Evolutionary conservation across 179 eudicot genomes (phyloP).

Genomic region (Vitellaria paradoxa): DNA sequence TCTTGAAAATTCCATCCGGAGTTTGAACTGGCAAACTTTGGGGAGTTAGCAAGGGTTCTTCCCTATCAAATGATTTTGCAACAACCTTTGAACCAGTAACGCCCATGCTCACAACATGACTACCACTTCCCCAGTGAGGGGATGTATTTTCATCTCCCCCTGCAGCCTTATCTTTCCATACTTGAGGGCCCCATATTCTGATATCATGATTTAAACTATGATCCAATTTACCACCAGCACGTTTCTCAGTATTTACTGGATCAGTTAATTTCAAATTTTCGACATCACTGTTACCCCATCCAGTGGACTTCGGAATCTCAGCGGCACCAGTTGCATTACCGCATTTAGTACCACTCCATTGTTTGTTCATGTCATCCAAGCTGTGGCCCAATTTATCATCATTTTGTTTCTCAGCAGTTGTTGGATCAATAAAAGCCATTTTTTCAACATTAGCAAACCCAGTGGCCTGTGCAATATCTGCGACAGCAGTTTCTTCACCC

Average conservation of each 20-base stretch:
- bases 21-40: constrained; percentile 16
- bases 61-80: constrained; percentile 14
- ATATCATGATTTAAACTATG: background rate
- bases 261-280: constrained; percentile 1
- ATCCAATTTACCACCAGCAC: constrained; percentile 3
- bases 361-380: constrained; percentile 16
- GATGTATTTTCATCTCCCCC: constrained; percentile 20
- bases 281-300: constrained; percentile 20
- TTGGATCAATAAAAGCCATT: background rate
- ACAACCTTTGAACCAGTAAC: constrained; percentile 15
- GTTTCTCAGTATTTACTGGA: constrained; percentile 7
- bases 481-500: constrained; percentile 13
- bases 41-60: constrained; percentile 1
- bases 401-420: constrained; percentile 4
- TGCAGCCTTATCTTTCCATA: constrained; percentile 28
- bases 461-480: background rate
- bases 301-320: constrained; percentile 12
- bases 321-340: constrained; percentile 21
- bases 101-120: constrained; percentile 13
- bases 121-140: background rate
- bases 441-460: constrained; percentile 7
- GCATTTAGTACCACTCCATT: constrained; percentile 30
- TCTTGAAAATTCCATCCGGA: constrained; percentile 16
- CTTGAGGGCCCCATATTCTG: constrained; percentile 19
- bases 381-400: constrained; percentile 11